Conservation (phyloP, 306 rosid genomes). For the Prunus campanulata region DNA sequence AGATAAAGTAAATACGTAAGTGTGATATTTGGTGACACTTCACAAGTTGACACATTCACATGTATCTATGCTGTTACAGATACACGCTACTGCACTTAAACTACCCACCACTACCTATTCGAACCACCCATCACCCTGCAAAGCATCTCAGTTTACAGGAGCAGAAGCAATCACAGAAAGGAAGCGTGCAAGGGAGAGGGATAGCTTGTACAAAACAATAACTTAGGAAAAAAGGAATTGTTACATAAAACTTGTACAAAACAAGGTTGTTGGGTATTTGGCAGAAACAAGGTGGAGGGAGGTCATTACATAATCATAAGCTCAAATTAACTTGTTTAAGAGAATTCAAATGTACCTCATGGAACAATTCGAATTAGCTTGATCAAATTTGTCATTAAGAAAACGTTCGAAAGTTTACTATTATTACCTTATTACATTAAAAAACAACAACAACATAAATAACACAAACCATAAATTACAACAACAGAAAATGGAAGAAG, state of each 20-base stretch:
- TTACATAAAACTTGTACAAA: background rate
- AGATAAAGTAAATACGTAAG: background rate
- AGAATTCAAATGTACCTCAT: background rate
- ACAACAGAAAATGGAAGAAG: background rate
- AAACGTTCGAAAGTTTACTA: no score
- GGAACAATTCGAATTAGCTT: background rate
- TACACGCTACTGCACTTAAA: background rate
- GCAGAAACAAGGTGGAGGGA: background rate
- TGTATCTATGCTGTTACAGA: background rate
- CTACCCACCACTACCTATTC: background rate
- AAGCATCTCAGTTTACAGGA: no score
- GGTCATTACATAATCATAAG: background rate
- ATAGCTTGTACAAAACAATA: no score
- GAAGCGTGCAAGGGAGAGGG: no score
- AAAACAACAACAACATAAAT: background rate
- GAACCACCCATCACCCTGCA: background rate
- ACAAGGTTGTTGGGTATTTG: background rate
- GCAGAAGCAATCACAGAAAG: no score
- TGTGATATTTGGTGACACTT: background rate
- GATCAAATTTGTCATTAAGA: background rate
- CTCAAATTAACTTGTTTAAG: background rate
- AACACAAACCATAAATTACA: background rate
- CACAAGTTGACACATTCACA: background rate
- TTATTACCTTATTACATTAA: no score
- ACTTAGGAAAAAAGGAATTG: no score